phyloP scores from a whole-genome alignment of 148 eudicot genomes.

The Fallopia convolvulus region DNA sequence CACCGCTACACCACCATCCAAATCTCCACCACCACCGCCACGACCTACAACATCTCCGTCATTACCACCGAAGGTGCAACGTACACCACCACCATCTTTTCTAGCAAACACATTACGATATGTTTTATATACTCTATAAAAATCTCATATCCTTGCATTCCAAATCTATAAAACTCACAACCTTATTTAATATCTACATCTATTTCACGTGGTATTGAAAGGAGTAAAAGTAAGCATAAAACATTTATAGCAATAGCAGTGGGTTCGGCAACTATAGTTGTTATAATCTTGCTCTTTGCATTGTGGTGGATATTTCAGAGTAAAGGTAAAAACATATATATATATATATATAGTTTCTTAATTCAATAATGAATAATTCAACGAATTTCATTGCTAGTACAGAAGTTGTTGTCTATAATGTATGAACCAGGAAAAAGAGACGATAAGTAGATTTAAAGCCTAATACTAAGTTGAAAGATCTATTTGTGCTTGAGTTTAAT shows the following conservation, averaged over 20 bases:
- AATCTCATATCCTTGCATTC: no score
- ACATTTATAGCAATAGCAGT: neutral
- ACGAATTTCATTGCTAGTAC: neutral
- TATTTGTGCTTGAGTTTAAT: slow-evolving; percentile 25
- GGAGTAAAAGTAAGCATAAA: neutral
- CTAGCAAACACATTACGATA: no score
- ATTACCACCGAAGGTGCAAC: no score
- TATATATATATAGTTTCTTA: neutral
- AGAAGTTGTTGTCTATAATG: neutral
- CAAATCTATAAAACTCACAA: no score
- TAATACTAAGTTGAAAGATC: slow-evolving; percentile 21
- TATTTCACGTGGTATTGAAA: neutral
- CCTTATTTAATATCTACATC: no score
- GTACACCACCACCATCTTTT: no score
- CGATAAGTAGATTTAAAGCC: neutral
- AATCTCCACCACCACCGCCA: no score
- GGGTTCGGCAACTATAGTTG: neutral
- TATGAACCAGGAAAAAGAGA: neutral
- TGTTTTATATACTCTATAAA: no score
- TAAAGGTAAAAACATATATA: neutral
- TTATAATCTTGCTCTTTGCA: neutral
- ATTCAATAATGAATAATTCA: no score
- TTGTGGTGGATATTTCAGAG: neutral
- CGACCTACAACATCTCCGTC: no score
- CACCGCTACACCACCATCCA: no score